phyloP scores from a whole-genome alignment of 2,329 filamentous ascomycete species.

The Tolypocladium pustulatum region DNA sequence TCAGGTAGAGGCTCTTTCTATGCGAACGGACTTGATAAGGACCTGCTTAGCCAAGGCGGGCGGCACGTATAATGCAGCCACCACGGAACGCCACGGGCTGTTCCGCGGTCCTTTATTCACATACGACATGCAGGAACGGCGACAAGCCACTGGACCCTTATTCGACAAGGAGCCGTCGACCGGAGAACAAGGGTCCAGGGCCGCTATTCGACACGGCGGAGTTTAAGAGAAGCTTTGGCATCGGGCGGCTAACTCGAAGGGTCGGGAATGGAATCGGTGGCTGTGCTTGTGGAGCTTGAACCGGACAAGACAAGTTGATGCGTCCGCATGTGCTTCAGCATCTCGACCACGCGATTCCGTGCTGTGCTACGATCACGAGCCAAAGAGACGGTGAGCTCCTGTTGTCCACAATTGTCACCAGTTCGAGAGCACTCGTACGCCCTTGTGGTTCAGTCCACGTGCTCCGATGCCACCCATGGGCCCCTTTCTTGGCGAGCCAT shows the following conservation, averaged over 20 bases:
- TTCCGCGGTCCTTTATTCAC: neutral
- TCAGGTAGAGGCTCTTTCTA: neutral
- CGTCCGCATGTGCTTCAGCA: neutral
- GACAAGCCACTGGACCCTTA: neutral
- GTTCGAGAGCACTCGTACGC: neutral
- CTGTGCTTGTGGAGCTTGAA: neutral
- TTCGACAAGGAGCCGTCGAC: neutral
- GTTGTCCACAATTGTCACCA: neutral
- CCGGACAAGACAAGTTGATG: neutral
- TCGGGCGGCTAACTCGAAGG: neutral
- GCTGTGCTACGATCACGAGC: neutral
- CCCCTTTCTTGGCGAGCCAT: neutral
- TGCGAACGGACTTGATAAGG: neutral
- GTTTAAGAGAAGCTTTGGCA: neutral
- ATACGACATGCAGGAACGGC: neutral
- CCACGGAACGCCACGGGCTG: neutral
- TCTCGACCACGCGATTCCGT: neutral
- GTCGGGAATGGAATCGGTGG: neutral
- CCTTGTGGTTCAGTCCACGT: neutral
- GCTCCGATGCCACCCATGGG: neutral
- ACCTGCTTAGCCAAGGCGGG: neutral
- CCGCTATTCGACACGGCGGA: neutral
- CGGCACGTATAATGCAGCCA: neutral
- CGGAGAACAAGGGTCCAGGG: neutral
- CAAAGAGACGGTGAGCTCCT: neutral